Evolutionary conservation across 345 rosid species (phyloP).

Genomic region (Balakata baccata): DNA sequence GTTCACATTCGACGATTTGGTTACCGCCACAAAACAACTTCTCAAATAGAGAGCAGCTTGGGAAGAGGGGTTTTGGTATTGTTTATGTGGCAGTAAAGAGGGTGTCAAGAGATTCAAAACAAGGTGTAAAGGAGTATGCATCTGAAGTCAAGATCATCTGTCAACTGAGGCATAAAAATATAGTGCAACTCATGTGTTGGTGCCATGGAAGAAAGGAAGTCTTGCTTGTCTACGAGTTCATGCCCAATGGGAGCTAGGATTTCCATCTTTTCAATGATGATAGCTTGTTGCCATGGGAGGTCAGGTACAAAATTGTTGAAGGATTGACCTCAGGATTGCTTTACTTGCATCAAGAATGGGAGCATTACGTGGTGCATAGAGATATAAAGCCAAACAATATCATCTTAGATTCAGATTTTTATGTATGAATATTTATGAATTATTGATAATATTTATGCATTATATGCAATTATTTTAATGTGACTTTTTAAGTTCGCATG

Average conservation of each 20-base stretch:
- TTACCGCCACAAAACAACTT: no score
- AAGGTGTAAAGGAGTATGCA: constrained; percentile 21
- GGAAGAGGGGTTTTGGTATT: no score
- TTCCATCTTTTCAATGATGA: neutral
- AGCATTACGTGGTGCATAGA: constrained; percentile 21
- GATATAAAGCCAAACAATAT: constrained; percentile 26
- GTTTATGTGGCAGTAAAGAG: no score
- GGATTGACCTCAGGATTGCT: constrained; percentile 22
- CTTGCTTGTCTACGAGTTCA: constrained; percentile 4
- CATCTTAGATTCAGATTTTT: constrained; percentile 21
- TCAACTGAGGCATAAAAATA: neutral
- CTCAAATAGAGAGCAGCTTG: no score
- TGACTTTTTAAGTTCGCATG: no score
- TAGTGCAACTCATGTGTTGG: neutral
- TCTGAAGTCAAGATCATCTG: neutral
- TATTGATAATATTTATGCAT: no score
- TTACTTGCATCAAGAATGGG: no score
- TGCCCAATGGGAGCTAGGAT: constrained; percentile 9
- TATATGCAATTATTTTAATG: no score
- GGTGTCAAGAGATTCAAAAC: constrained; percentile 13
- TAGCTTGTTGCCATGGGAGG: constrained; percentile 18
- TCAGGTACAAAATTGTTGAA: constrained; percentile 11
- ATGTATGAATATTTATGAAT: no score
- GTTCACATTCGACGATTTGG: no score
- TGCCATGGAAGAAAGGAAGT: neutral